Conservation (phyloP, 805 yeast species). For the Nakazawaea peltata region DNA sequence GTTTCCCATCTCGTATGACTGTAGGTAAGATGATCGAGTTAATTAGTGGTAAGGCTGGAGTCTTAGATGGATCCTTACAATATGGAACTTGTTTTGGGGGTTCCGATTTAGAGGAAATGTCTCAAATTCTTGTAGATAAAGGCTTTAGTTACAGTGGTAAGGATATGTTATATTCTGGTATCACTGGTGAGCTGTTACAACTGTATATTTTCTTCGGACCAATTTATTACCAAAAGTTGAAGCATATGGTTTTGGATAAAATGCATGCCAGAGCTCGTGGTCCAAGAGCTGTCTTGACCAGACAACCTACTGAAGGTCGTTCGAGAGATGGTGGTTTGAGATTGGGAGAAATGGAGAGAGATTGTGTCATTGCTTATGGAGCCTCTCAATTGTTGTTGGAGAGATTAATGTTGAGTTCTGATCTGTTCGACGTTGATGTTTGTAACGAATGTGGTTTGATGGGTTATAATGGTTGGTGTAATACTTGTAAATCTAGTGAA, state of each 20-base stretch:
- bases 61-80: conserved; percentile 80
- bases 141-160: conserved; percentile 95
- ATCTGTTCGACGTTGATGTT: conserved; percentile 95
- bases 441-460: conserved; percentile 92
- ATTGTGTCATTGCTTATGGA: conserved; percentile 98
- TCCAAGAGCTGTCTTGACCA: conserved; percentile 93
- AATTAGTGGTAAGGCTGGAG: conserved; percentile 97
- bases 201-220: conserved; percentile 99
- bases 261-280: conserved; percentile 99
- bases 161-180: conserved; percentile 95
- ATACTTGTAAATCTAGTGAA: conserved; percentile 89
- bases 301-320: conserved; percentile 99
- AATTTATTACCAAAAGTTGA: conserved; percentile 93
- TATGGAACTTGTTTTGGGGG: conserved; percentile 99
- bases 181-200: conserved; percentile 94
- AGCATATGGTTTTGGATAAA: conserved; percentile 98
- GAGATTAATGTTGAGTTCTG: conserved; percentile 93
- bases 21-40: conserved; percentile 98
- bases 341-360: conserved; percentile 99
- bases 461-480: conserved; percentile 98
- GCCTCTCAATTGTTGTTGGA: conserved; percentile 92
- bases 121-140: conserved; percentile 76
- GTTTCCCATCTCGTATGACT: conserved; percentile 99
- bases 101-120: conserved; percentile 93
- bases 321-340: conserved; percentile 98